Evolutionary conservation across 108 stramenopile species (phyloP).

Genomic region (Nitzschia sp.): DNA sequence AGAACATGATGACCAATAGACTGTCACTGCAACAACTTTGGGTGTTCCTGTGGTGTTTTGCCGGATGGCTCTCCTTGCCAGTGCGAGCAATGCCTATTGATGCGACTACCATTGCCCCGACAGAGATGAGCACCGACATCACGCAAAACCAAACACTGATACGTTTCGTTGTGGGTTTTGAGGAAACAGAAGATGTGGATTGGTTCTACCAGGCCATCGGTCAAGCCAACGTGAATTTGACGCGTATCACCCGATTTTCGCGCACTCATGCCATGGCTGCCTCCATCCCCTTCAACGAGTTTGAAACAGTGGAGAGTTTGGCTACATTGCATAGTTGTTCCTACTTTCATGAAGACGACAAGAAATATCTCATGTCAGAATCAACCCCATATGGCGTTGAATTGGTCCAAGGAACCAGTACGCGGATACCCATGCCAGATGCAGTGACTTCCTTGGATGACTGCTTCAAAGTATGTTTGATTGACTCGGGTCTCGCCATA

Average conservation of each 20-base stretch:
- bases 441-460: neutral
- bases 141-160: neutral
- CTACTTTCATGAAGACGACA: neutral
- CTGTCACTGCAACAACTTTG: too few species aligned
- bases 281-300: neutral
- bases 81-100: too few species aligned
- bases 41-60: too few species aligned
- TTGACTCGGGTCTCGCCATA: constrained; percentile 53
- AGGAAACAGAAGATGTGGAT: neutral
- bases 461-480: constrained; percentile 49
- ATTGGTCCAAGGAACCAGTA: constrained; percentile 20
- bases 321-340: neutral
- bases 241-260: neutral
- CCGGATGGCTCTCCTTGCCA: too few species aligned
- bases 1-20: too few species aligned
- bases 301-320: neutral
- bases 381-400: constrained; percentile 25
- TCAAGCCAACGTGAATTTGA: neutral
- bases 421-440: constrained; percentile 1
- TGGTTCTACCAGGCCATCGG: neutral
- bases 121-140: too few species aligned
- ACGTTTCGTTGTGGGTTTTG: neutral
- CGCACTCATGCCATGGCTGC: neutral
- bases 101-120: too few species aligned
- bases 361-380: neutral